Base-by-base conservation (phyloP, 1,284 basidiomycete species). In the Cryptococcus sp. region DNA sequence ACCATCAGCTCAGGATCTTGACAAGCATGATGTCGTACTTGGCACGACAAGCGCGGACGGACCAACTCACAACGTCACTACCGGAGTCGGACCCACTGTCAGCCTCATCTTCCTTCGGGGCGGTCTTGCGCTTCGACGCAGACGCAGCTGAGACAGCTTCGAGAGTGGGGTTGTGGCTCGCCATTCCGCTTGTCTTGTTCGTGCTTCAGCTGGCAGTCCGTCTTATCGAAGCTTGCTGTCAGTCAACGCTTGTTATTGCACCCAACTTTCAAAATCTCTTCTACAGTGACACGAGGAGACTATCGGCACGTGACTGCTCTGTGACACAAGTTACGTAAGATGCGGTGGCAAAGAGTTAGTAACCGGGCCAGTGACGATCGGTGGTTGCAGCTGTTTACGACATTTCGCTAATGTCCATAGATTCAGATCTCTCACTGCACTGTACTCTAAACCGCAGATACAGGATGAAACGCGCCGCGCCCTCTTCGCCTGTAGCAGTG, bases 81-180 rank as follows among this genome's bases (percentile, higher is more conserved):
- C 65, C 75, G 1, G 67, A 63, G 46, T 75, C 73, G 19, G 65
- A 68, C 1, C 55, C 69, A 19, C 63, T 68, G 55, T 72, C 74
- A 49, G 67, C 67, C 55, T 76, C 75, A 55, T 77, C 73, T 38
- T 73, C 75, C 23, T 66, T 65, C 1, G 69, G 67, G 3, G 67
- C 72, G 13, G 61, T 62, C 60, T 76, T 77, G n/a, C 73, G 60
- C 65, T 77, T 75, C 16, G 62, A 46, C 3, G 64, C 64, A 47
- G 48, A 39, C 8, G 55, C 57, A 4, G 61, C 61, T 22, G 64
- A 58, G 3, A 63, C 58, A 50, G 63, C 63, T 52, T 62, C 60
- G 25, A 65, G 52, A 23, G 48, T 57, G 19, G 35, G 43, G 25
- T 58, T 39, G 30, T 1, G 16, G 46, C 40, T 30, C 38, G 41